Evolutionary conservation across 2,329 filamentous ascomycete genomes (phyloP).

Genomic region (Lachnellula arida): DNA sequence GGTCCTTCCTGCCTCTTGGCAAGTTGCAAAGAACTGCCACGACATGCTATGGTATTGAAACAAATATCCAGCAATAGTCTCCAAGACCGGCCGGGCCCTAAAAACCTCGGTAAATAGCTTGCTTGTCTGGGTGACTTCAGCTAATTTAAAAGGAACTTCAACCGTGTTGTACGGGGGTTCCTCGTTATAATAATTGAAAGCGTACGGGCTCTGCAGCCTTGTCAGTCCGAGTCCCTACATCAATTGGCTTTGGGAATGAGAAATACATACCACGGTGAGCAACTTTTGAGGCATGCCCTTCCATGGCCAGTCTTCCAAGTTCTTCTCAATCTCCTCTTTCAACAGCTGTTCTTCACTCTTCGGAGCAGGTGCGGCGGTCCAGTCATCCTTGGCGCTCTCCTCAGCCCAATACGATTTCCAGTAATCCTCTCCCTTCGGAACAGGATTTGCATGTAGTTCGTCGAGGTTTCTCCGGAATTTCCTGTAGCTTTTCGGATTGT

Average conservation of each 20-base stretch:
- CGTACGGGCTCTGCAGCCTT: not conserved
- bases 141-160: slow-evolving; percentile 1
- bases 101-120: slow-evolving; percentile 11
- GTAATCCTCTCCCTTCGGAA: not conserved
- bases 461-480: not conserved
- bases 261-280: slow-evolving; percentile 5
- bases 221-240: not conserved
- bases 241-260: not conserved
- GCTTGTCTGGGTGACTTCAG: not conserved
- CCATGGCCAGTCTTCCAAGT: slow-evolving; percentile 17
- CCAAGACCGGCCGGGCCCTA: not conserved
- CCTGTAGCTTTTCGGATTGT: not conserved
- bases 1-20: slow-evolving; percentile 5
- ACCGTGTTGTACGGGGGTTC: not conserved
- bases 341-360: slow-evolving; percentile 10
- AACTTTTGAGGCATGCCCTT: slow-evolving; percentile 5
- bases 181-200: not conserved
- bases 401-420: not conserved
- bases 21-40: slow-evolving; percentile 17
- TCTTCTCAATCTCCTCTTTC: slow-evolving; percentile 10
- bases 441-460: not conserved
- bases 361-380: not conserved
- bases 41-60: slow-evolving; percentile 12
- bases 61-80: slow-evolving; percentile 4
- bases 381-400: not conserved